Evolutionary conservation across 2,329 filamentous ascomycete genomes (phyloP), one percentile per base, ranked within the genome.

Genomic region (Verruconis gallopava): DNA sequence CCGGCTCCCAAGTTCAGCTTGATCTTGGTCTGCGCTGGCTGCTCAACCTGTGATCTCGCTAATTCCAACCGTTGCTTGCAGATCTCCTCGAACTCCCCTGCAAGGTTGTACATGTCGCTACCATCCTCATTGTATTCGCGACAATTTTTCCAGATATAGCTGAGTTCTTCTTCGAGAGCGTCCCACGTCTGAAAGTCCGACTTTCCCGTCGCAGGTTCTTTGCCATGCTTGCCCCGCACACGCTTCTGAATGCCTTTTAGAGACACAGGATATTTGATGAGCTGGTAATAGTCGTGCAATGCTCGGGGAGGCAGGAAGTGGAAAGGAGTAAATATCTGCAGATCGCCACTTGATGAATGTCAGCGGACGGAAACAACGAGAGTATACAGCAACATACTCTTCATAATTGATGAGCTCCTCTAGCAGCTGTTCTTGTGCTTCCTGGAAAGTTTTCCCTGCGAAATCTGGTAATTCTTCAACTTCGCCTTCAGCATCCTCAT

Each of bases 111-210:
- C 40, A 94, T 88, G 13, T 85, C 81, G 53, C 88, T 94, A 3
- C 81, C 83, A 55, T 94, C 86, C 58, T 94, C 85, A 50, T 95
- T 95, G 66, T 89, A 95, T 45, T 80, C 80, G 53, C 78, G 81
- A 0, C 86, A 85, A 59, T 95, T 95, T 38, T 72, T 73, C 88
- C 88, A 95, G 34, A 95, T 77, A 40, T 84, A 71, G 52, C 78
- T 82, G 11, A 84, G 71, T 53, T 83, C 82, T 42, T 86, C 78
- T 56, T 85, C 85, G 49, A 94, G 85, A 1, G 77, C 72, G 44
- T 77, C 72, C 88, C 88, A 95, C 39, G 68, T 81, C 57, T 85
- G 88, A 61, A 86, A 85, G 37, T 85, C 77, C 38, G 79, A 80
- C 19, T 62, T 56, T 9, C 64, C 67, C 3, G 71, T 70, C 4